Evolutionary conservation across 441 rosid species (phyloP).

Genomic region (Adansonia grandidieri): DNA sequence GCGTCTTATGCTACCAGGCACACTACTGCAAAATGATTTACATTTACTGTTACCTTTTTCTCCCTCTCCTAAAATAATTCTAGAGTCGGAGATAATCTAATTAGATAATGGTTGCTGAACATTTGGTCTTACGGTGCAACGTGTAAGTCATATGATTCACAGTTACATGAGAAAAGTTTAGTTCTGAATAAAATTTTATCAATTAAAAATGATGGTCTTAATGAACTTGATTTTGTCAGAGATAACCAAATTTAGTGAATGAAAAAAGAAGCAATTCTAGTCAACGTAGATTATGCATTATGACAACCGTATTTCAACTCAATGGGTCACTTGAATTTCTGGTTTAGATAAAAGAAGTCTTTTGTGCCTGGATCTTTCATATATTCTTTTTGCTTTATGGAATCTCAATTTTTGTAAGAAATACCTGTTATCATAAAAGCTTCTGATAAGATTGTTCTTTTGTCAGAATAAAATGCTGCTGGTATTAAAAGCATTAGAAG

Average conservation of each 20-base stretch:
- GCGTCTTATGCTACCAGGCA: constrained; percentile 96
- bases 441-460: constrained; percentile 1
- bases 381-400: not conserved
- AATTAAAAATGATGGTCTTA: not conserved
- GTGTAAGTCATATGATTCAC: not conserved
- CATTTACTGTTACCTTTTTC: constrained; percentile 51
- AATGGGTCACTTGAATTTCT: not conserved
- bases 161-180: not conserved
- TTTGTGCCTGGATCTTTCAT: not conserved
- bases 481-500: constrained; percentile 6
- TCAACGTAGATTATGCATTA: not conserved
- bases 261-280: not conserved
- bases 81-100: not conserved
- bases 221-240: constrained; percentile 1
- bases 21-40: constrained; percentile 95
- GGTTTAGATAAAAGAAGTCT: not conserved
- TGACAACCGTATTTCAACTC: not conserved
- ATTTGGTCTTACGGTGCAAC: not conserved
- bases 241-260: not conserved
- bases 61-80: not conserved
- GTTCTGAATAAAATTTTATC: not conserved
- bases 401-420: not conserved
- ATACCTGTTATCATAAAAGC: not conserved
- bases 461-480: not conserved
- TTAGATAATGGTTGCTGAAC: not conserved